Evolutionary conservation across 2,329 filamentous ascomycete genomes (phyloP), one percentile per base, ranked within the genome.

Genomic region (Bipolaris cookei): DNA sequence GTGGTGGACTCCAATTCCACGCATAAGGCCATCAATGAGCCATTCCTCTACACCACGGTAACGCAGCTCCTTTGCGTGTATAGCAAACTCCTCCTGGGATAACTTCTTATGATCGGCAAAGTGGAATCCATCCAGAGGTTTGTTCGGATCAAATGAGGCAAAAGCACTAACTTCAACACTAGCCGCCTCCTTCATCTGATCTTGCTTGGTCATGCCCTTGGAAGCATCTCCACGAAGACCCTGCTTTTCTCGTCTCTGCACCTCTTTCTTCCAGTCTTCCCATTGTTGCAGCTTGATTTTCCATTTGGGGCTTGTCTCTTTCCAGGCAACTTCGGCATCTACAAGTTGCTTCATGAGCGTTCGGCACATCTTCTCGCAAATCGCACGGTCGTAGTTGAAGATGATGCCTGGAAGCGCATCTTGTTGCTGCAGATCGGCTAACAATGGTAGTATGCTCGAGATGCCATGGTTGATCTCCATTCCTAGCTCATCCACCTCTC

Each of bases 1-100:
- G 69, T 94, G 91, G 76, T 94, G 90, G 6, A 93, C 85, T 30
- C 88, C 91, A 16, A 94, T 80, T 18, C 91, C 90, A 53, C 90
- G 81, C 56, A 79, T 79, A 1, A 94, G 79, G 2, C 86, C 86
- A 8, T 83, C 77, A 18, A 91, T 80, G 7, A 92, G 72, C 61
- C 80, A 80, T 10, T 80, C 77, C 0, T 78, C 71, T 18, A 88
- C 78, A 13, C 79, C 76, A 47, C 83, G 83, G 43, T 76, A 74
- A n/a, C 78, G 74, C 4, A 91, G 76, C 25, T 84, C 77, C 14
- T 76, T 66, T 14, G 87, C 76, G 57, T 85, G 82, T 2, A 79
- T 77, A 3, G 85, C 79, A 2, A 92, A 77, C 59, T 92, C 89
- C 0, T 82, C 80, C 25, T 77, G 78, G 1, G 82, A 78, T 10